Evolutionary conservation across 768 basidiomycete genomes (phyloP), one percentile per base, ranked within the genome.

Genomic region (Lactifluus pinguis): DNA sequence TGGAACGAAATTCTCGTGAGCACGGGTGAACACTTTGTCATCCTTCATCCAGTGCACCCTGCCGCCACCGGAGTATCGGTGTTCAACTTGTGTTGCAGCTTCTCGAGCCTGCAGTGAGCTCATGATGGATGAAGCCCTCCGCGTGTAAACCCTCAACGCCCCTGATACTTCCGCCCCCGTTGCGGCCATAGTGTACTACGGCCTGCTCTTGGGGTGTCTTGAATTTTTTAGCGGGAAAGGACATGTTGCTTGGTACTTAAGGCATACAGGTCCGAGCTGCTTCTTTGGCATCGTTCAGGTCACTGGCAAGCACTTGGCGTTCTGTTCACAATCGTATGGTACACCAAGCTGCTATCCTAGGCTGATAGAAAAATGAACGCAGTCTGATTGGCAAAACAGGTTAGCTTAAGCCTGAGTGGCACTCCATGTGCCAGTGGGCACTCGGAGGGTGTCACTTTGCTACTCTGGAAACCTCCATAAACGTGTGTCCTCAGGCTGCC

Each of bases 241-340:
- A 99, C 97, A 72, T 95, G 93, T 57, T 92, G 83, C 77, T 98
- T 99, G 65, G 93, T 95, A 74, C 98, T 99, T 75, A 98, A 81
- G 39, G 95, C 95, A 70, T 89, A 95, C 52, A 97, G 73, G 57
- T 85, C 83, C 49, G 79, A 65, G 30, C 85, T 83, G 25, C 75
- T 74, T 75, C 87, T 89, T 68, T 95, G 85, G 67, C 83, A 82
- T 51, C 25, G 25, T 25, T 25, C 25, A 25, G 25, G 25, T 2
- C 25, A 25, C 25, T 25, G 25, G 25, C 25, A 25, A 25, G 25
- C 25, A 25, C 25, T 25, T 25, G 25, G 25, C 25, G 25, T 25
- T 25, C 25, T 25, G 25, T 25, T 25, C 25, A 25, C 25, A 25
- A 25, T 25, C 25, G 2, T 25, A 25, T 25, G 25, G 25, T 25